These are phyloP conservation scores for Fusarium paranaense DNA, from an alignment of 2,329 filamentous ascomycete genomes.

Conservation along the genomic window DNA sequence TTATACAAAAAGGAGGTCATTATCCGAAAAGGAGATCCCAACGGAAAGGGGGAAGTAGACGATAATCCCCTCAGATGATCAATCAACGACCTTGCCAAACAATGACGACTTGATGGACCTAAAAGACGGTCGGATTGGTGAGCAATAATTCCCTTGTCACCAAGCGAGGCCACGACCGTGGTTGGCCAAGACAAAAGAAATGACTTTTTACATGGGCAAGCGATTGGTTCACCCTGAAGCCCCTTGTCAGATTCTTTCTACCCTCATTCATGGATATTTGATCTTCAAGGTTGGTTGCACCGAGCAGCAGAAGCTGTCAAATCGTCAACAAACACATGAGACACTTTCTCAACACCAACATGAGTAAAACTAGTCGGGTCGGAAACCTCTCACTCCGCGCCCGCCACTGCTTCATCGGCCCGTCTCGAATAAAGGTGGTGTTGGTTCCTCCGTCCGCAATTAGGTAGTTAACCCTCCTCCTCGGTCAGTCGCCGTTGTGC, in stretches of 20 bases:
- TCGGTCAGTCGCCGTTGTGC: background rate
- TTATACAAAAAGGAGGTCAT: background rate
- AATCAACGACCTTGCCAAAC: background rate
- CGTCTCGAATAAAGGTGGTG: constrained; percentile 13
- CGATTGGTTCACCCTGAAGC: constrained; percentile 7
- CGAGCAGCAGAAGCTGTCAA: background rate
- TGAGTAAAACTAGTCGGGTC: background rate
- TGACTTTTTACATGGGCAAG: constrained; percentile 14
- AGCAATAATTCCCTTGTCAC: constrained; percentile 19
- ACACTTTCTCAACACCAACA: constrained; percentile 1
- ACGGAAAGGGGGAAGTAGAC: background rate
- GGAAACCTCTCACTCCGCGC: background rate
- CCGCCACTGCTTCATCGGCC: constrained; percentile 25
- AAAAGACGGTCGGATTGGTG: background rate
- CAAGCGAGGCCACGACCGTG: constrained; percentile 13
- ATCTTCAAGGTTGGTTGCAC: background rate
- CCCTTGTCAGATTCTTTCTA: constrained; percentile 1
- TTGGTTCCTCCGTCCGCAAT: background rate
- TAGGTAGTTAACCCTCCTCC: background rate
- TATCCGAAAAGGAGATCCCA: background rate
- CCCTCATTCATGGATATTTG: background rate
- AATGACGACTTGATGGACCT: constrained; percentile 19
- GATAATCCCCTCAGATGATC: background rate
- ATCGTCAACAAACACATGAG: constrained; percentile 1
- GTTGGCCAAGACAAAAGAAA: constrained; percentile 26